Evolutionary conservation across 768 basidiomycete genomes (phyloP), one percentile per base, ranked within the genome.

Genomic region (Tricholoma hemisulphureum): DNA sequence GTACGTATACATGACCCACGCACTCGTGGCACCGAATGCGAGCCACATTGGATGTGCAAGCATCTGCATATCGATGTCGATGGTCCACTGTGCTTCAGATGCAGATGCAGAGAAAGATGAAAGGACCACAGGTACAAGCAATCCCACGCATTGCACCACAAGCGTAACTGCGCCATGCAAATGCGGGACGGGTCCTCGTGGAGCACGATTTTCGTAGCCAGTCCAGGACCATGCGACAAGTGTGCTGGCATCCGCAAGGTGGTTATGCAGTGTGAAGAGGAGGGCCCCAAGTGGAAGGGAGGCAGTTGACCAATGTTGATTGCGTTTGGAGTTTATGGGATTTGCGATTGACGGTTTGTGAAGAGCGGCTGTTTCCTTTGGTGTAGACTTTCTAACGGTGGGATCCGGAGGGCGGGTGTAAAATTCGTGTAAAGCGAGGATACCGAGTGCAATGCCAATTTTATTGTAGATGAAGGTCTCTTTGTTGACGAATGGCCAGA

Each of bases 191-290:
- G 93, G 93, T 0, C 93, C 93, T 51, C 74, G 80, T 31, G 85
- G 80, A 3, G 67, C 66, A 34, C 80, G 73, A 43, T 87, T 75
- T 20, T 84, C 81, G 61, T 87, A 95, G n/a, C 93, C 93, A 0
- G 91, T 89, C 93, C 93, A 95, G 2, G 89, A 87, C 89, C 91
- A 93, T 18, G 90, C 84, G 57, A 94, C 79, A 45, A 93, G 80
- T 0, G 91, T 91, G 61, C 86, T 87, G 1, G 88, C 75, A 57
- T 95, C 93, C 2, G 86, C 80, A 51, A 93, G 73, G 41, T 92
- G 77, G 46, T 83, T 85, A 63, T 93, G 89, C 0, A 93, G 66
- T 11, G 82, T 81, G 73, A 89, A 93, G 9, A 94, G 68, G 26
- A 90, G 73, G 29, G 83, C 80, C 2, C 89, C 90, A 8, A 91